Percentiles rank a stretch among this genome's conserved stretches.
These are phyloP conservation scores for Metarhizium anisopliae DNA, from an alignment of 2,329 filamentous ascomycete genomes.

Conservation along the genomic window DNA sequence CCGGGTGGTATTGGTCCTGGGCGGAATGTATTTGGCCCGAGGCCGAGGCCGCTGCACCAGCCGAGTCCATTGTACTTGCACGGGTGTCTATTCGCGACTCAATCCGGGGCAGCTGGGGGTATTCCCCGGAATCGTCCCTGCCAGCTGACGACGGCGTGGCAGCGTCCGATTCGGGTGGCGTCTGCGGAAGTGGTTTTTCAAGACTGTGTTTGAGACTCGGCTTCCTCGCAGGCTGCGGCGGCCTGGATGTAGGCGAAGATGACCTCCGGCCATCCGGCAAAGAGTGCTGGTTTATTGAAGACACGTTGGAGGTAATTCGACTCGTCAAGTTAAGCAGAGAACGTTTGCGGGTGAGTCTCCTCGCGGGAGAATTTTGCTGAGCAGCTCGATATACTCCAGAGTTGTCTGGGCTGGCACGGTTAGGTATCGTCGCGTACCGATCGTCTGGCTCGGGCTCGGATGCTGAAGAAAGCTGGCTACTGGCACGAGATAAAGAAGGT, in stretches of 20 bases:
- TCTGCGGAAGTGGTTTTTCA: constrained; percentile 46
- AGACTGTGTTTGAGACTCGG: constrained; percentile 48
- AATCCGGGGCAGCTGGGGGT: constrained; percentile 4
- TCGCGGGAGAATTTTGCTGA: constrained; percentile 35
- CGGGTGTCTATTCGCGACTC: constrained; percentile 28
- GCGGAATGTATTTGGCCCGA: constrained; percentile 28
- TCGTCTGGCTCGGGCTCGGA: constrained; percentile 38
- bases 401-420: constrained; percentile 33
- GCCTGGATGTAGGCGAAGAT: constrained; percentile 9
- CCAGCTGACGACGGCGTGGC: constrained; percentile 23
- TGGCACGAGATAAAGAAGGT: constrained; percentile 12
- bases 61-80: constrained; percentile 41
- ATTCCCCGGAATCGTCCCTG: constrained; percentile 13
- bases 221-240: constrained; percentile 40
- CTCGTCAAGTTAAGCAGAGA: constrained; percentile 31
- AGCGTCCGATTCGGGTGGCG: constrained; percentile 26
- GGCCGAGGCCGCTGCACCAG: constrained; percentile 16
- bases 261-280: constrained; percentile 10
- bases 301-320: constrained; percentile 8
- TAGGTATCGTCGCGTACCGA: constrained; percentile 17
- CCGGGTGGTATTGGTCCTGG: constrained; percentile 21
- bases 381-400: constrained; percentile 44
- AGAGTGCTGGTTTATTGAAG: constrained; percentile 2
- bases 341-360: constrained; percentile 31
- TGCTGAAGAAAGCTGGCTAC: constrained; percentile 24